phyloP scores from a whole-genome alignment of 345 rosid species.

The Mangifera indica region DNA sequence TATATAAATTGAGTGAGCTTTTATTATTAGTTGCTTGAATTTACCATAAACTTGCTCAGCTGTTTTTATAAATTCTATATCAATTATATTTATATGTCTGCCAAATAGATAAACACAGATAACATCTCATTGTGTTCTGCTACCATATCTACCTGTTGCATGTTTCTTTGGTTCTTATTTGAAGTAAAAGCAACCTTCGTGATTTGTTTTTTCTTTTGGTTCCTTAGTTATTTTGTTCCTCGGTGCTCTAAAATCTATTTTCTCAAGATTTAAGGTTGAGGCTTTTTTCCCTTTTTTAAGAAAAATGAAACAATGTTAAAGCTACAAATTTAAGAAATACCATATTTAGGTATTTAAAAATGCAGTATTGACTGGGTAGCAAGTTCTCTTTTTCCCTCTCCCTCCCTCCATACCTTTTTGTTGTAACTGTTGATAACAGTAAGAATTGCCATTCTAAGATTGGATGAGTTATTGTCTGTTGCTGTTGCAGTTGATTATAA shows the following conservation, averaged over 20 bases:
- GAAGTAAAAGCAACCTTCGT: neutral
- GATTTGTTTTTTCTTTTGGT: neutral
- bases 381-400: neutral
- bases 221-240: neutral
- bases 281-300: neutral
- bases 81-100: too few relatives aligned
- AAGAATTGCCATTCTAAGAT: neutral
- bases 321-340: neutral
- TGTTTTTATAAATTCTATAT: neutral
- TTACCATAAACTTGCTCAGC: neutral
- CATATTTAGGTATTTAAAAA: neutral
- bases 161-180: neutral
- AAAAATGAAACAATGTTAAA: neutral
- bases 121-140: neutral
- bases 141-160: neutral
- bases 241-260: neutral
- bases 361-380: neutral
- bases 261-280: neutral
- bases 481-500: slow-evolving; percentile 36
- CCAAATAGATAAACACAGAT: too few relatives aligned
- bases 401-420: neutral
- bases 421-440: neutral
- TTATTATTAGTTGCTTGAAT: neutral
- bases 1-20: neutral
- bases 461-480: slow-evolving; percentile 2